phyloP scores from a whole-genome alignment of 805 yeast genomes.

The Metschnikowia koreensis region DNA sequence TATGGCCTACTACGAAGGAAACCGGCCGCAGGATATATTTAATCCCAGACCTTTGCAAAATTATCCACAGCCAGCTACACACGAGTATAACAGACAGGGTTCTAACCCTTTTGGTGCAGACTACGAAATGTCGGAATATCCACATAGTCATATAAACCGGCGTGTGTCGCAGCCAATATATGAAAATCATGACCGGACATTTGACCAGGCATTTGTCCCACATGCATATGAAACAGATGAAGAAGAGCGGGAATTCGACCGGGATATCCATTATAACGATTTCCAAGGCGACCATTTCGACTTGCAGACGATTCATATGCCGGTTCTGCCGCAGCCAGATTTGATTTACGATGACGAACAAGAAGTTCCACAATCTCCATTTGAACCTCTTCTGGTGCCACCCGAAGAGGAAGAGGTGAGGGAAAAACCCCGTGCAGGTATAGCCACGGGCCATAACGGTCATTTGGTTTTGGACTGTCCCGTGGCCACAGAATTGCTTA shows the following conservation, averaged over 20 bases:
- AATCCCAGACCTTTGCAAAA: conserved; percentile 9
- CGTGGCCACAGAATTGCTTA: conserved; percentile 64
- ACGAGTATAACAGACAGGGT: conserved; percentile 9
- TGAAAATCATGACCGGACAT: conserved; percentile 16
- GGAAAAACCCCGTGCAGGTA: conserved; percentile 31
- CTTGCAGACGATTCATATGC: conserved; percentile 31
- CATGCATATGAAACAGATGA: conserved; percentile 42
- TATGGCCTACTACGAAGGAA: conserved; percentile 16
- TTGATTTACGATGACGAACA: conserved; percentile 9
- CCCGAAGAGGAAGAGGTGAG: conserved; percentile 33
- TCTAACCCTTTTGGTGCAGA: conserved; percentile 28
- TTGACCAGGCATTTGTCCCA: conserved; percentile 43
- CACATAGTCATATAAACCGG: not conserved
- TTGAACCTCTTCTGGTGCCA: conserved; percentile 30
- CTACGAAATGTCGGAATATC: conserved; percentile 25
- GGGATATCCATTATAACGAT: conserved; percentile 36
- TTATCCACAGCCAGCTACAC: conserved; percentile 8
- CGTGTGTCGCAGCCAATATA: conserved; percentile 6
- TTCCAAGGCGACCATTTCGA: conserved; percentile 44
- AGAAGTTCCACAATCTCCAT: conserved; percentile 25
- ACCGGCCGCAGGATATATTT: conserved; percentile 17
- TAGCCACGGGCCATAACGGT: conserved; percentile 48
- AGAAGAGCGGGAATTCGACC: conserved; percentile 41
- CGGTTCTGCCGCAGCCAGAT: conserved; percentile 15
- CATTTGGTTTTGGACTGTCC: conserved; percentile 88